Evolutionary conservation across 202 grass and related monocot genomes (phyloP), one percentile per base, ranked within the genome.

Genomic region (Miscanthus sacchariflorus): DNA sequence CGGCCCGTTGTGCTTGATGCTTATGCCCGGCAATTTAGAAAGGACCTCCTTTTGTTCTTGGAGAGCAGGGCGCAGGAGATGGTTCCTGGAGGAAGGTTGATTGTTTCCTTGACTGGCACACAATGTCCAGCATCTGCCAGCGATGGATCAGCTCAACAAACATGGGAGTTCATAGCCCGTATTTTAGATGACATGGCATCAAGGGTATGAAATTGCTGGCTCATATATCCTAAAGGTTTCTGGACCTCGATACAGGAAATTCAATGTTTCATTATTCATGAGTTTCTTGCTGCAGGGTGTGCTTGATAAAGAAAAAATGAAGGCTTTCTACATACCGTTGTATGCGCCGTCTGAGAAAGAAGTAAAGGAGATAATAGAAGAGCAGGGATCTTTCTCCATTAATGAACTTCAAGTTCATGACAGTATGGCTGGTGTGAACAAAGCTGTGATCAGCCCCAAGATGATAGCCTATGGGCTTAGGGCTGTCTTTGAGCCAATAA

Each of bases 291-390:
- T 56, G 17, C 52, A 68, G 61, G 61, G 61, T 81, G 23, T 45
- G n/a, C 17, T 68, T 46, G 78, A 80, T 44, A 12, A 46, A 12
- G 4, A 80, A 28, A 46, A 67, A 46, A 9, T 33, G 38, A 68
- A 80, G 13, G 27, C 61, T 30, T 80, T 80, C 59, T 80, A 80
- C 40, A 68, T 80, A 80, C 78, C 78, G 21, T 6, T 80, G 25
- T 80, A 80, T 46, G 23, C 61, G 12, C 59, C 78, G 6, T 28
- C 42, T 33, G 61, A 68, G 58, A 30, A 27, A 30, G 61, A 46
- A 46, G 38, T 80, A 33, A 80, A 28, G 24, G 40, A 68, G 7
- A 80, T 80, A 49, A 49, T 49, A 13, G 12, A 49, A 14, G 12
- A 49, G 4, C 46, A 49, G 12, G 46, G 46, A 14, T 46, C 39